Evolutionary conservation across 2,329 filamentous ascomycete genomes (phyloP).

Genomic region (Hymenoscyphus scutula): DNA sequence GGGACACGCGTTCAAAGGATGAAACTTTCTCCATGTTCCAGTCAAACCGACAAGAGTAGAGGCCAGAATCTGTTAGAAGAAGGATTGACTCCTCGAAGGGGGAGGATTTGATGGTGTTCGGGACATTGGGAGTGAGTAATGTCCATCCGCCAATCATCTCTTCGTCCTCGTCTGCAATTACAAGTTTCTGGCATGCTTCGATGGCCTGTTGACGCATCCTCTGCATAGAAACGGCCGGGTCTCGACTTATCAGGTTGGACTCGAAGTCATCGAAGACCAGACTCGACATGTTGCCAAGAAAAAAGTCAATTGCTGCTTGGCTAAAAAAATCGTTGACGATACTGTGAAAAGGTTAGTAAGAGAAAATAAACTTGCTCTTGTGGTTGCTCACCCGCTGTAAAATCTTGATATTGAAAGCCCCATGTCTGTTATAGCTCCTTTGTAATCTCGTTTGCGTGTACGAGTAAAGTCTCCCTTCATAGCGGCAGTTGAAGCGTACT

Average conservation of each 20-base stretch:
- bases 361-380: not conserved
- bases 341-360: conserved; percentile 47
- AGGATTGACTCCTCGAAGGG: conserved; percentile 88
- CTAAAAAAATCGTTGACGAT: conserved; percentile 98
- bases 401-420: conserved; percentile 80
- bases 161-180: conserved; percentile 78
- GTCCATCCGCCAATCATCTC: conserved; percentile 90
- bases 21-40: conserved; percentile 95
- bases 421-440: conserved; percentile 87
- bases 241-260: conserved; percentile 85
- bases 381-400: conserved; percentile 57
- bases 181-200: conserved; percentile 81
- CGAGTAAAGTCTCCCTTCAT: conserved; percentile 97
- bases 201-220: conserved; percentile 87
- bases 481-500: conserved; percentile 92
- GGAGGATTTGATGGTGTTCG: conserved; percentile 65
- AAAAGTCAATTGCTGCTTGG: conserved; percentile 90
- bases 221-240: conserved; percentile 83
- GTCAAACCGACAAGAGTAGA: conserved; percentile 90
- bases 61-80: conserved; percentile 76
- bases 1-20: conserved; percentile 81
- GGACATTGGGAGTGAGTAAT: conserved; percentile 69
- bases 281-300: conserved; percentile 82
- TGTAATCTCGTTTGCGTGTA: conserved; percentile 84
- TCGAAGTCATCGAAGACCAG: conserved; percentile 93